These are phyloP conservation scores for Candida ulmi DNA, from an alignment of 805 yeast genomes.

Conservation along the genomic window DNA sequence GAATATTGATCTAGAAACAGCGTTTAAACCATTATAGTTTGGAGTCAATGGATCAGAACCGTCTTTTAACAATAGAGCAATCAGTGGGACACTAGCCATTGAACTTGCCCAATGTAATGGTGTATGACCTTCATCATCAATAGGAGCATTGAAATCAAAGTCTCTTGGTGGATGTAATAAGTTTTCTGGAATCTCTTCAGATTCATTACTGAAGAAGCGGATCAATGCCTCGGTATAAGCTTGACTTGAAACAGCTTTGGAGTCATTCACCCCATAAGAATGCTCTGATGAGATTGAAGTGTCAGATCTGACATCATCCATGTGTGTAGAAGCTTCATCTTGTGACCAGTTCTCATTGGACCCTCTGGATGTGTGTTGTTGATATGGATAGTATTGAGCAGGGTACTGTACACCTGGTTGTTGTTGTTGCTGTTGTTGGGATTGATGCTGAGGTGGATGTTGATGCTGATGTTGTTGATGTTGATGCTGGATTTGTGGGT, in stretches of 20 bases:
- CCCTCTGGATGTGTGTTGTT: conserved; percentile 21
- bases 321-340: conserved; percentile 25
- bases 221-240: conserved; percentile 36
- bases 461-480: conserved; percentile 17
- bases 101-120: conserved; percentile 85
- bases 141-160: conserved; percentile 58
- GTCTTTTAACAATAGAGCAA: conserved; percentile 50
- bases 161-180: conserved; percentile 55
- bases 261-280: conserved; percentile 10
- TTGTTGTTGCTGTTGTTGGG: conserved; percentile 15
- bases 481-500: conserved; percentile 5
- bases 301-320: conserved; percentile 30
- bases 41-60: conserved; percentile 55
- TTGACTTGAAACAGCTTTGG: conserved; percentile 23
- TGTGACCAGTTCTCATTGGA: conserved; percentile 27
- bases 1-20: conserved; percentile 61
- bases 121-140: conserved; percentile 79
- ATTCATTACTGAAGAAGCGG: conserved; percentile 41
- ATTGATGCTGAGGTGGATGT: conserved; percentile 19
- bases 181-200: conserved; percentile 25
- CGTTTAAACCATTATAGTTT: conserved; percentile 58
- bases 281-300: conserved; percentile 37
- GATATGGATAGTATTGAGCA: conserved; percentile 10
- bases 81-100: conserved; percentile 59
- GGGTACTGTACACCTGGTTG: conserved; percentile 9